Evolutionary conservation across 257 asterid species (phyloP).

Genomic region (Solanum pennellii): DNA sequence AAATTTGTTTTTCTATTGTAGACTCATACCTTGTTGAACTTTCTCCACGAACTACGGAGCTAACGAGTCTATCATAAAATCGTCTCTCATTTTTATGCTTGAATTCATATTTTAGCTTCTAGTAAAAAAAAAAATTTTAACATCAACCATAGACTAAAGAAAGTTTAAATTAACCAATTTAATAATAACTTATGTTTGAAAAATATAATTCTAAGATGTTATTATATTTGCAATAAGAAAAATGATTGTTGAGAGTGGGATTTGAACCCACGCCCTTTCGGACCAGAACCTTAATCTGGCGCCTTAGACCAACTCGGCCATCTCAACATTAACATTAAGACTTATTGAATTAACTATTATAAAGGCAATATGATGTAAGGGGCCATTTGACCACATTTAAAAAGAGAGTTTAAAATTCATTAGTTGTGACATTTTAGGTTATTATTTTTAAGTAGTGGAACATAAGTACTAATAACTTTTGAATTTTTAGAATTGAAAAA

Average conservation of each 20-base stretch:
- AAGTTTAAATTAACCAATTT: background rate
- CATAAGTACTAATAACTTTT: too few species aligned
- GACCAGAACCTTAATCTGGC: slow-evolving; percentile 99
- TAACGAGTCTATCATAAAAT: background rate
- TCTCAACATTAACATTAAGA: slow-evolving; percentile 32
- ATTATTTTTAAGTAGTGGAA: too few species aligned
- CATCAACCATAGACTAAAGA: background rate
- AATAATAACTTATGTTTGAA: too few species aligned
- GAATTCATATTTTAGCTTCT: background rate
- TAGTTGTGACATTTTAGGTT: too few species aligned
- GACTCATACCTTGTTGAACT: background rate
- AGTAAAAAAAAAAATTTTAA: too few species aligned
- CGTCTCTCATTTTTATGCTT: background rate
- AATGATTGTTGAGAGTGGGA: background rate
- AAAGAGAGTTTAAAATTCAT: background rate
- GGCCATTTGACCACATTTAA: background rate
- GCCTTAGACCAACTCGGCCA: slow-evolving; percentile 99
- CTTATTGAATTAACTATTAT: background rate
- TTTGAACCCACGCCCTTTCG: slow-evolving; percentile 99
- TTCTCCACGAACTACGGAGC: background rate
- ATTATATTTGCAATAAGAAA: too few species aligned
- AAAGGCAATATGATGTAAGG: too few species aligned
- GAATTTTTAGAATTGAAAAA: background rate
- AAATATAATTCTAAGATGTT: background rate
- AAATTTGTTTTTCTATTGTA: background rate